Percentiles rank a stretch among this genome's conserved stretches.
phyloP scores from a whole-genome alignment of 768 basidiomycete species.

The Termitomyces sp. region DNA sequence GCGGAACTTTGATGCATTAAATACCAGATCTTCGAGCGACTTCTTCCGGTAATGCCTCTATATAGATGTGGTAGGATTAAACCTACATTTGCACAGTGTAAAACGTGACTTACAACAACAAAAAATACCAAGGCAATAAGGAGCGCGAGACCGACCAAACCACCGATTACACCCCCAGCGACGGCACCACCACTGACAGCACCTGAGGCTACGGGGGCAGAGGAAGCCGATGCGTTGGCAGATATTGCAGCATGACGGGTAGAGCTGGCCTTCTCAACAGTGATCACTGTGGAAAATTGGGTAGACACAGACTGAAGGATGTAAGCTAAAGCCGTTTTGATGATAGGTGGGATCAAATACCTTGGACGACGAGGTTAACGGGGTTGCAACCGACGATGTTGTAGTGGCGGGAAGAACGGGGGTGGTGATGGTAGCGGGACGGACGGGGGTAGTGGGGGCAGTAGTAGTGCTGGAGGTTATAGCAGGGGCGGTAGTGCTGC shows the following conservation, averaged over 20 bases:
- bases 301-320: background rate
- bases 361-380: background rate
- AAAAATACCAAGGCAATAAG: constrained; percentile 17
- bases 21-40: constrained; percentile 29
- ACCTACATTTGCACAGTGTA: background rate
- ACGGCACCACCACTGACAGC: constrained; percentile 17
- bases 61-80: constrained; percentile 5
- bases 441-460: background rate
- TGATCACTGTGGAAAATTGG: background rate
- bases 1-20: constrained; percentile 46
- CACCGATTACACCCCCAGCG: constrained; percentile 21
- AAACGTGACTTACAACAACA: constrained; percentile 15
- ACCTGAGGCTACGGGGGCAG: constrained; percentile 1
- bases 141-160: constrained; percentile 14
- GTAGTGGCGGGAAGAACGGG: background rate
- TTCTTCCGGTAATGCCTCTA: constrained; percentile 31
- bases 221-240: background rate
- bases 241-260: background rate
- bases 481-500: background rate
- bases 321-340: background rate
- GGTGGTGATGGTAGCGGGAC: background rate
- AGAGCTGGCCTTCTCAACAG: background rate
- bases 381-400: background rate
- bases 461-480: background rate
- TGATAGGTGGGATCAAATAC: background rate